Conservation (phyloP, 345 rosid genomes). For the Eucalyptus fibrosa region DNA sequence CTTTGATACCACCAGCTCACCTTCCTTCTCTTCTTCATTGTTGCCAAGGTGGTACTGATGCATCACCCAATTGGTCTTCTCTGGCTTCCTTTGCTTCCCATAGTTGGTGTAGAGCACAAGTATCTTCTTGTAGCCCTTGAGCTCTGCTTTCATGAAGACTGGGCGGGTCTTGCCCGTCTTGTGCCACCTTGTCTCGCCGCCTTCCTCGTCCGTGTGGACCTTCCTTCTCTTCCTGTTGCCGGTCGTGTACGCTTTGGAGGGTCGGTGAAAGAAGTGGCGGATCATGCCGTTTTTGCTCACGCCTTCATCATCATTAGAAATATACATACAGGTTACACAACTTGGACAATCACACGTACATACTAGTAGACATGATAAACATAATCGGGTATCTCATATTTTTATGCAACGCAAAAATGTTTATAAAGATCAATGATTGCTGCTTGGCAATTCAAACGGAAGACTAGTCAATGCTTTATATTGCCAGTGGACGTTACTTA, state of each 20-base stretch:
- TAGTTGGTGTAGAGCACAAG: constrained; percentile 94
- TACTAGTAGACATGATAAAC: background rate
- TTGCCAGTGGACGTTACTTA: background rate
- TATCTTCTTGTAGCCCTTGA: constrained; percentile 85
- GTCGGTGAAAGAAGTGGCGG: constrained; percentile 98
- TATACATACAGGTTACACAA: background rate
- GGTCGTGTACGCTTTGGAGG: constrained; percentile 95
- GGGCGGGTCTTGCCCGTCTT: constrained; percentile 97
- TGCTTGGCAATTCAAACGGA: background rate
- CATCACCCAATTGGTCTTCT: constrained; percentile 98
- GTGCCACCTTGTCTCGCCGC: constrained; percentile 95
- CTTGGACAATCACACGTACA: background rate
- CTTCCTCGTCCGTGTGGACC: constrained; percentile 68
- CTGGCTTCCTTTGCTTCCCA: constrained; percentile 88
- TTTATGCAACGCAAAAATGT: background rate
- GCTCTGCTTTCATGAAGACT: constrained; percentile 39
- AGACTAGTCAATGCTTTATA: background rate
- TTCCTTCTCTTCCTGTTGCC: constrained; percentile 92
- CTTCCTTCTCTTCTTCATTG: constrained; percentile 89
- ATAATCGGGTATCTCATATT: background rate
- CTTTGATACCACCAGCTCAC: constrained; percentile 91
- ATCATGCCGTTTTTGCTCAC: constrained; percentile 81
- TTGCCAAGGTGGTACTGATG: constrained; percentile 93
- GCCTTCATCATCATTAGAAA: constrained; percentile 23
- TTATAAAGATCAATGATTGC: background rate